phyloP scores from a whole-genome alignment of 2,329 filamentous ascomycete genomes.

The Torrubiella hemipterigena region DNA sequence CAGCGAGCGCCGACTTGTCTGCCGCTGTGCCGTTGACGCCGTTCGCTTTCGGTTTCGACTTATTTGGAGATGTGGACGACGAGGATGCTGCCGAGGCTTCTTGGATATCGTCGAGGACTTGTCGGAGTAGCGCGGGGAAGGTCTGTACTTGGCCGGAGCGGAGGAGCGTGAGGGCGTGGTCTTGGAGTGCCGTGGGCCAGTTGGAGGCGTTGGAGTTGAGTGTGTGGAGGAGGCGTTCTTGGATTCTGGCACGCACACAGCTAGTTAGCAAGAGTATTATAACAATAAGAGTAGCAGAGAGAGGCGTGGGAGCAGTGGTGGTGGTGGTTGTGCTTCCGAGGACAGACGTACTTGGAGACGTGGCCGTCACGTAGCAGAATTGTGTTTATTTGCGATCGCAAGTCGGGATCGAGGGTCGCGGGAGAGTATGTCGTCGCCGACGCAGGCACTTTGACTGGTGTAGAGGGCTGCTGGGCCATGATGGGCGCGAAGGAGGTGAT shows the following conservation, averaged over 20 bases:
- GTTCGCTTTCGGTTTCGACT: conserved; percentile 1
- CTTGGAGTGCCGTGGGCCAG: conserved; percentile 50
- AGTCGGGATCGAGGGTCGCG: conserved; percentile 48
- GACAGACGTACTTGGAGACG: conserved; percentile 37
- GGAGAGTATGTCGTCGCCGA: conserved; percentile 47
- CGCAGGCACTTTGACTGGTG: conserved; percentile 48
- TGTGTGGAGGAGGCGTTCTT: conserved; percentile 50
- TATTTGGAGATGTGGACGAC: conserved; percentile 11
- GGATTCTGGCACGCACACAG: conserved; percentile 34
- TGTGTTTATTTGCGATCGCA: conserved; percentile 51
- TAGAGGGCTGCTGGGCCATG: conserved; percentile 36
- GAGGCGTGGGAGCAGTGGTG: conserved; percentile 3
- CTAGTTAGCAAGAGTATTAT: neutral
- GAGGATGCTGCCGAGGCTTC: conserved; percentile 25
- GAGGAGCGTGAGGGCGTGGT: conserved; percentile 47
- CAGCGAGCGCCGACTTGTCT: conserved; percentile 31
- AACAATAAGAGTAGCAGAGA: conserved; percentile 4
- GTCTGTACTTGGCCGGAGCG: conserved; percentile 47
- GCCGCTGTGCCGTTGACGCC: conserved; percentile 13
- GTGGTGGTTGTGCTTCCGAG: conserved; percentile 1
- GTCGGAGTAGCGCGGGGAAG: conserved; percentile 48
- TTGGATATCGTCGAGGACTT: conserved; percentile 50
- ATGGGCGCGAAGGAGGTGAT: conserved; percentile 5
- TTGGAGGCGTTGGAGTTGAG: conserved; percentile 47
- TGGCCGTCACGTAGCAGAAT: conserved; percentile 46